A percentile compares a stretch with the other conserved stretches of the same genome.
Evolutionary conservation across 768 basidiomycete genomes (phyloP).

Genomic region (button mushroom (Agaricus bisporus)): DNA sequence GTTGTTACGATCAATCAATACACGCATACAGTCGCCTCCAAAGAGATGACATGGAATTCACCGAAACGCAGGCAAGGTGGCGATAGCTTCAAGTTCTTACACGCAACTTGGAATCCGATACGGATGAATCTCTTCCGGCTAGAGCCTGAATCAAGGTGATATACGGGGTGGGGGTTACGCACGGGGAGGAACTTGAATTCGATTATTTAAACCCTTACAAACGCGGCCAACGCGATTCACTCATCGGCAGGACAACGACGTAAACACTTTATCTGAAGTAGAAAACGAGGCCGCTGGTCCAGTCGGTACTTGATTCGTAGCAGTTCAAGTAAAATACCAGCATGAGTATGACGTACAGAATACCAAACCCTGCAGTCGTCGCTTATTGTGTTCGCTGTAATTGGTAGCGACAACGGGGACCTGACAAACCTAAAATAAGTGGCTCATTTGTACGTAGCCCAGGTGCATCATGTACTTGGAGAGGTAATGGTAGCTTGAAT

Average conservation of each 20-base stretch:
- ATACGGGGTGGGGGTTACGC: too few relatives aligned
- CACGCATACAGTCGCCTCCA: background rate
- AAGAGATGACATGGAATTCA: background rate
- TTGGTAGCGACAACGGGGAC: background rate
- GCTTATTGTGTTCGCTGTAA: background rate
- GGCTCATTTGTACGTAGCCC: background rate
- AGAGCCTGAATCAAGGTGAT: background rate
- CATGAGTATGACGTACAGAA: background rate
- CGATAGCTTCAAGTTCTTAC: background rate
- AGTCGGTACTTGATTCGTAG: background rate
- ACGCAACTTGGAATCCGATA: background rate
- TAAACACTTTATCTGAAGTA: background rate
- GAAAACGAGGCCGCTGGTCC: background rate
- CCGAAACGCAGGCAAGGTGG: background rate
- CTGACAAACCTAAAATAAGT: background rate
- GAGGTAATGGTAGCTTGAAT: background rate
- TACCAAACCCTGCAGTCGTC: background rate
- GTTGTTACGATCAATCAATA: background rate
- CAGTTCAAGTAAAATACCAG: background rate
- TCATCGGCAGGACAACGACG: background rate
- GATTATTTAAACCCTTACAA: too few relatives aligned
- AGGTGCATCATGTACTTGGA: background rate
- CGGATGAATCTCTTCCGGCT: background rate
- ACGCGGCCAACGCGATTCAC: too few relatives aligned
- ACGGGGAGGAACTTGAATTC: too few relatives aligned